These are phyloP conservation scores for Cryptosporidium viatorum DNA, from an alignment of 169 alveolate species.

Conservation along the genomic window DNA sequence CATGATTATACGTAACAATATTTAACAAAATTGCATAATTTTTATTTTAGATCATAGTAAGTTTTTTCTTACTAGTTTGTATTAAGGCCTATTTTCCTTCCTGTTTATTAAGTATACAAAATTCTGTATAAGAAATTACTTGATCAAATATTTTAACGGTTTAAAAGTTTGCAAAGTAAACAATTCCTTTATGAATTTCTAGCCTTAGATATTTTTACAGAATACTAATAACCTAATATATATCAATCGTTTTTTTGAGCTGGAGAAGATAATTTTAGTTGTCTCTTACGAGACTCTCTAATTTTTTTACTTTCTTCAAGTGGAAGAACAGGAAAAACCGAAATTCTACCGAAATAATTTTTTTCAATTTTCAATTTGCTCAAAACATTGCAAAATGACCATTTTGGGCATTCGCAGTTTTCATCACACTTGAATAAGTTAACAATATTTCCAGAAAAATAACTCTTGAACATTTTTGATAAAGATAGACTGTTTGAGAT, in stretches of 20 bases:
- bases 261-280: slow-evolving; percentile 12
- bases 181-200: not conserved
- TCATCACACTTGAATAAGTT: slow-evolving; percentile 7
- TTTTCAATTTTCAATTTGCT: not conserved
- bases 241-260: not conserved
- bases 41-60: slow-evolving; percentile 18
- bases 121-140: not conserved
- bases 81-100: not conserved
- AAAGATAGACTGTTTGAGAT: not conserved
- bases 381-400: slow-evolving; percentile 53
- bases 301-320: slow-evolving; percentile 41
- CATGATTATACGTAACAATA: slow-evolving; percentile 28
- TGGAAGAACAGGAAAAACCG: slow-evolving; percentile 20
- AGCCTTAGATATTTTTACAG: not conserved
- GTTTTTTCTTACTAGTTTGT: not conserved
- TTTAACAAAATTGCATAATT: slow-evolving; percentile 9
- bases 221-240: too few relatives aligned
- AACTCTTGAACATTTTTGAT: not conserved
- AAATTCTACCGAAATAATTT: not conserved
- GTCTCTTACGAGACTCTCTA: slow-evolving; percentile 52
- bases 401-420: slow-evolving; percentile 30
- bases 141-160: not conserved
- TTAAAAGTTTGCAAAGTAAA: too few relatives aligned
- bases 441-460: not conserved
- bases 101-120: not conserved